Conservation (phyloP, 768 basidiomycete genomes). For the Psilocybe cyanescens region DNA sequence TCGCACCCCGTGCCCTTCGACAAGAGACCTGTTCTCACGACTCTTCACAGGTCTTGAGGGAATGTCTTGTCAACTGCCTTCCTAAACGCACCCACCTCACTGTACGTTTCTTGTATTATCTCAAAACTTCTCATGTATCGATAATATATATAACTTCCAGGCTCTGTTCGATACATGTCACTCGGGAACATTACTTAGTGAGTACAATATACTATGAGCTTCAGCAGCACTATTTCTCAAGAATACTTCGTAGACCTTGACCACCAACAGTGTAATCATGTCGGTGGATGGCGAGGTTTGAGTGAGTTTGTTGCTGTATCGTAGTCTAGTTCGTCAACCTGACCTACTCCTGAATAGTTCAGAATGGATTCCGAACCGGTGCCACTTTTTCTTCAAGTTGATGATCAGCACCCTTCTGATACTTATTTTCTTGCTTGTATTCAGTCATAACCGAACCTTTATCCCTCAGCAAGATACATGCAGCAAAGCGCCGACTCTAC, state of each 20-base stretch:
- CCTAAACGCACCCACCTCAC: conserved; percentile 8
- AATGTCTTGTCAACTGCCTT: conserved; percentile 6
- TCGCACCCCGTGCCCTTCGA: too few relatives aligned
- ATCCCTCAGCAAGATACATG: not conserved
- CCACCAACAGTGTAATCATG: conserved; percentile 17
- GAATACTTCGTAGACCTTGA: conserved; percentile 10
- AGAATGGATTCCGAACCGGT: not conserved
- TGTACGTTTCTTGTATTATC: not conserved
- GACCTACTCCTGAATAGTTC: not conserved
- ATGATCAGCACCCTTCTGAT: not conserved
- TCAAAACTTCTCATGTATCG: too few relatives aligned
- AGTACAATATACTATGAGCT: not conserved
- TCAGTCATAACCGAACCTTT: not conserved
- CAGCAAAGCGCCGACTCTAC: too few relatives aligned
- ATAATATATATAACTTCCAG: not conserved
- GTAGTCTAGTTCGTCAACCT: too few relatives aligned
- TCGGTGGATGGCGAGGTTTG: conserved; percentile 8
- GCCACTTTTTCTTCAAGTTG: not conserved
- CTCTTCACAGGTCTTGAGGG: not conserved
- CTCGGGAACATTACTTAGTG: conserved; percentile 18
- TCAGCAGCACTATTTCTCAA: not conserved
- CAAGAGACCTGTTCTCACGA: too few relatives aligned
- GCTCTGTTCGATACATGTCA: conserved; percentile 17
- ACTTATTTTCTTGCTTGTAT: not conserved
- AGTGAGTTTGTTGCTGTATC: conserved; percentile 1